Conservation (phyloP, 2,329 filamentous ascomycete genomes). For the Zymoseptoria pseudotritici region DNA sequence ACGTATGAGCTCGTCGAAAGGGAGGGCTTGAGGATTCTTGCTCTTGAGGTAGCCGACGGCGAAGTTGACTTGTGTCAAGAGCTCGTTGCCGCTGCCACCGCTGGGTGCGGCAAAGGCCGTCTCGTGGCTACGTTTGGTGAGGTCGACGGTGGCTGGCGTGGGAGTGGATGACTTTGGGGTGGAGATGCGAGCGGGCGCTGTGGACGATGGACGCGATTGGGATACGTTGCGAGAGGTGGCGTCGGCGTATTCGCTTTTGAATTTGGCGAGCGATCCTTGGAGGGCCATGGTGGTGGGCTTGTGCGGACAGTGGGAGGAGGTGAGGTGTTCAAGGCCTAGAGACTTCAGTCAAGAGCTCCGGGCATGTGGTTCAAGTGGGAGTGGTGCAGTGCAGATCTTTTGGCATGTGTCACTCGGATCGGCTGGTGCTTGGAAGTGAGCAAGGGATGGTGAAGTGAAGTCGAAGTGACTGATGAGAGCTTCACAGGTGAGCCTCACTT, state of each 20-base stretch:
- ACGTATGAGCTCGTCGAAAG: constrained; percentile 67
- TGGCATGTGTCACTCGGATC: background rate
- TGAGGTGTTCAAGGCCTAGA: background rate
- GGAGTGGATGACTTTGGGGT: constrained; percentile 17
- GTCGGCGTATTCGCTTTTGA: constrained; percentile 26
- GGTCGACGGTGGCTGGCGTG: constrained; percentile 55
- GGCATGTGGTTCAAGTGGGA: background rate
- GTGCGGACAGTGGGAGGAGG: background rate
- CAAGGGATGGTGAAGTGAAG: background rate
- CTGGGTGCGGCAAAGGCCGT: constrained; percentile 14
- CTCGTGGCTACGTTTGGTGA: constrained; percentile 44
- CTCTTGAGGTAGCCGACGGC: constrained; percentile 75
- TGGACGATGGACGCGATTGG: constrained; percentile 19
- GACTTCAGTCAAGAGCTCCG: background rate
- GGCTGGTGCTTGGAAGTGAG: background rate
- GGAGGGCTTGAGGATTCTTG: constrained; percentile 56
- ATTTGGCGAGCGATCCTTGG: constrained; percentile 21
- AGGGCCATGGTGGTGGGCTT: constrained; percentile 24
- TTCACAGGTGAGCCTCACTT: too few relatives aligned
- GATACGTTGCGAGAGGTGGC: constrained; percentile 24
- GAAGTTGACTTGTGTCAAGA: constrained; percentile 82
- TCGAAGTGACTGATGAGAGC: background rate
- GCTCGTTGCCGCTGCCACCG: constrained; percentile 57
- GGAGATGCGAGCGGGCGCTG: constrained; percentile 17
- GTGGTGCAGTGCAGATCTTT: background rate